Conservation (phyloP, 768 basidiomycete species). For the Thelephora aurantiotincta region DNA sequence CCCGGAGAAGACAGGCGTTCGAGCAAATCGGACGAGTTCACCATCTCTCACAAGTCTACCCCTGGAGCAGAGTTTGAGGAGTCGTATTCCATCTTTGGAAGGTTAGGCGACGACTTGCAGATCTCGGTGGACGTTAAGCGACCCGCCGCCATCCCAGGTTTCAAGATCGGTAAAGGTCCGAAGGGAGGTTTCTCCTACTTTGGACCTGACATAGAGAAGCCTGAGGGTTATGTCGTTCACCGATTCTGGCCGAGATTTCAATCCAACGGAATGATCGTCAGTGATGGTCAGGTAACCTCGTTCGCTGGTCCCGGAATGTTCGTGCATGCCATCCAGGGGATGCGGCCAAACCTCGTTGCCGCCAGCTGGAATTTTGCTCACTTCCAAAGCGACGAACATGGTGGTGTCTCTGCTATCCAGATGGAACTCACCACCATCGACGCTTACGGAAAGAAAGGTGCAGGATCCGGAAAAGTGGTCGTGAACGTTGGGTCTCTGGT, state of each 20-base stretch:
- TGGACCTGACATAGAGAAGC: constrained; percentile 48
- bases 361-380: constrained; percentile 89
- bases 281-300: constrained; percentile 43
- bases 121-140: constrained; percentile 62
- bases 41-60: constrained; percentile 50
- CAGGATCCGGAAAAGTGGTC: constrained; percentile 69
- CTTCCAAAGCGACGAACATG: constrained; percentile 68
- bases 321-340: constrained; percentile 94
- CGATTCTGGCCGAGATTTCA: constrained; percentile 75
- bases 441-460: constrained; percentile 62
- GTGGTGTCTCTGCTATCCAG: constrained; percentile 73
- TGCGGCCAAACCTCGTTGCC: constrained; percentile 91
- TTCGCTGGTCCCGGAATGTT: constrained; percentile 69
- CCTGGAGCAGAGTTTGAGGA: constrained; percentile 53
- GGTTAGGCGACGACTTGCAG: constrained; percentile 68
- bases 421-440: constrained; percentile 92
- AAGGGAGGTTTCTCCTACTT: constrained; percentile 86
- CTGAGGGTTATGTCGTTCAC: constrained; percentile 81
- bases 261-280: constrained; percentile 53
- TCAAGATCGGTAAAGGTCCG: constrained; percentile 81
- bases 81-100: constrained; percentile 66
- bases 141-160: constrained; percentile 63
- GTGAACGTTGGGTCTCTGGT: constrained; percentile 83
- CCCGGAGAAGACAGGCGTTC: constrained; percentile 75
- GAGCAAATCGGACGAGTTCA: constrained; percentile 74